Evolutionary conservation across 805 yeast genomes (phyloP), one percentile per base, ranked within the genome.

Genomic region (Tetrapisispora fleetii): DNA sequence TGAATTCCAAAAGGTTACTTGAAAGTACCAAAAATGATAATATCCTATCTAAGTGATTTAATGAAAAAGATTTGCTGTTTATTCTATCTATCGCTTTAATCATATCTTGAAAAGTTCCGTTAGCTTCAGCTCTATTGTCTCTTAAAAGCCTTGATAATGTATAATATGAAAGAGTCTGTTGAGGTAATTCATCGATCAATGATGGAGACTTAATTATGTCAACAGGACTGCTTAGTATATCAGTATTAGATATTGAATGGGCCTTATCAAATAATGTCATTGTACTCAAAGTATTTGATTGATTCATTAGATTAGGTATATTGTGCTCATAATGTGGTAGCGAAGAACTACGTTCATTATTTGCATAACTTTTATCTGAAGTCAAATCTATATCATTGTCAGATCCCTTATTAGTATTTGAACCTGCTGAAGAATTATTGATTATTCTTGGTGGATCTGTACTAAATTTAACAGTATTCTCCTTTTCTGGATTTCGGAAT

Each of bases 381-480:
- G 19, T 14, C 4, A 9, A 5, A 14, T 37, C 22, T 17, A 21
- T 18, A 14, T 45, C 42, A 3, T 7, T 16, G n/a, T 32, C 43
- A n/a, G 21, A 27, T 40, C 27, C 22, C 9, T 16, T 32, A 30
- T 16, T 21, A n/a, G 11, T 30, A 14, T 38, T 30, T 3, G 35
- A 24, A 5, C n/a, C 37, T 3, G 18, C 14, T 4, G 22, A 19
- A 18, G 35, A 24, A 17, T 47, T 46, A 46, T 59, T 54, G 5
- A 63, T 59, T 9, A 60, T 54, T 17, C 52, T 57, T 7, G 65
- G 65, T 6, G 61, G 58, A 4, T 57, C 60, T 3, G 45, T 50
- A 33, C 55, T 56, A 42, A 63, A 61, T 40, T 58, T 63, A 0
- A 60, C 65, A 10, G 59, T 58, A 21, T 50, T 54, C 28, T 58